These are phyloP conservation scores for Salix koriyanagi DNA, from an alignment of 345 rosid genomes.

Conservation along the genomic window DNA sequence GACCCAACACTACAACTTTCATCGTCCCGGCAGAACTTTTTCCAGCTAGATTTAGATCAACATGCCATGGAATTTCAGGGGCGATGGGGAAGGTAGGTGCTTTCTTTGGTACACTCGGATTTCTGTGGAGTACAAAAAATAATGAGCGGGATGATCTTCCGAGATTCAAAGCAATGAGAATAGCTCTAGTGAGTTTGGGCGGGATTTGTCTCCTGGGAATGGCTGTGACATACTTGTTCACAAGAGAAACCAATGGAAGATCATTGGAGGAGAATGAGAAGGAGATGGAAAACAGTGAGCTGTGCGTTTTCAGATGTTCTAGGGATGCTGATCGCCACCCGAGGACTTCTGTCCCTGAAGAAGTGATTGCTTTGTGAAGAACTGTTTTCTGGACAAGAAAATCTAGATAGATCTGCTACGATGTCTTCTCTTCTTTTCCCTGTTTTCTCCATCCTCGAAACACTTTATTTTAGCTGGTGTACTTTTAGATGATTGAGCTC, in stretches of 20 bases:
- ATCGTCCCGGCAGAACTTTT: slow-evolving; percentile 77
- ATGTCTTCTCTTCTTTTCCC: background rate
- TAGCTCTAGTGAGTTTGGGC: slow-evolving; percentile 39
- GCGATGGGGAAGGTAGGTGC: slow-evolving; percentile 77
- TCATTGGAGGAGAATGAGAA: slow-evolving; percentile 68
- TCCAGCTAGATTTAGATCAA: slow-evolving; percentile 77
- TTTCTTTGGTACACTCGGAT: slow-evolving; percentile 53
- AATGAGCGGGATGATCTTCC: background rate
- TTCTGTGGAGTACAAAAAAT: slow-evolving; percentile 42
- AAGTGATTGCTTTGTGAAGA: background rate
- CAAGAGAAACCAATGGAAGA: slow-evolving; percentile 63
- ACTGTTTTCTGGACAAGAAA: background rate
- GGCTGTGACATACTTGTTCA: slow-evolving; percentile 43
- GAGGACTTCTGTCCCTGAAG: background rate
- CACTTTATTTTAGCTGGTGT: background rate
- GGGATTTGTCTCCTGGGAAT: slow-evolving; percentile 56
- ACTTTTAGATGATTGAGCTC: background rate
- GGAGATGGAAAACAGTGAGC: slow-evolving; percentile 11
- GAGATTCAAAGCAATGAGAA: slow-evolving; percentile 22
- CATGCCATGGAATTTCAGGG: slow-evolving; percentile 77
- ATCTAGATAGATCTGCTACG: background rate
- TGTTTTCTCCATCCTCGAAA: background rate
- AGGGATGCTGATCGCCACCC: background rate
- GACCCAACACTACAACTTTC: slow-evolving; percentile 80
- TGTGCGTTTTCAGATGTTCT: background rate